Evolutionary conservation across 495 filamentous ascomycete species (phyloP).

Genomic region (Xylaria curta): DNA sequence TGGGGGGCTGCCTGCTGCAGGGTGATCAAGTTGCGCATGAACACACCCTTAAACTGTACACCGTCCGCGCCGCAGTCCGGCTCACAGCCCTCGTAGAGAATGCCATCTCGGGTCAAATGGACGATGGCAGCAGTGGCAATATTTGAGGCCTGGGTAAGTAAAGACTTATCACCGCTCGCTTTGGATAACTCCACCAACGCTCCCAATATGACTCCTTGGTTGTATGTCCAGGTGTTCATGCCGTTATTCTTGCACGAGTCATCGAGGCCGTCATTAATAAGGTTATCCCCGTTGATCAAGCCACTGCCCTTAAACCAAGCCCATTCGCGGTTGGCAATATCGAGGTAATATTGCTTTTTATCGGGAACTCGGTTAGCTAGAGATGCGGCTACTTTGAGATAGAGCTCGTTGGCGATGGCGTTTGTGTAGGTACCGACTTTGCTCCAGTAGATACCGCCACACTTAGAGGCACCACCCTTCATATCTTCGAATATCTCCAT

Average conservation of each 20-base stretch:
- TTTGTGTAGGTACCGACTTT: constrained; percentile 65
- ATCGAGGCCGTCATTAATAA: constrained; percentile 74
- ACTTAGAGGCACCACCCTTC: constrained; percentile 60
- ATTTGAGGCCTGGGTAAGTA: constrained; percentile 60
- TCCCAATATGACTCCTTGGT: constrained; percentile 80
- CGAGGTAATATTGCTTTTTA: constrained; percentile 58
- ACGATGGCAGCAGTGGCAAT: constrained; percentile 72
- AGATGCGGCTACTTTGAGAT: constrained; percentile 70
- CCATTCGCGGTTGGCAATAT: constrained; percentile 66
- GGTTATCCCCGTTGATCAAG: constrained; percentile 68
- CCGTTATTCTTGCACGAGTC: constrained; percentile 69
- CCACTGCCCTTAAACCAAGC: constrained; percentile 70
- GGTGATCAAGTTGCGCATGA: constrained; percentile 71
- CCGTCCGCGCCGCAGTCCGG: constrained; percentile 67
- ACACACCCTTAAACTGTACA: constrained; percentile 80
- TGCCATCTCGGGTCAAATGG: constrained; percentile 59
- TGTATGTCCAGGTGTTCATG: constrained; percentile 73
- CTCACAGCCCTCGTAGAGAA: constrained; percentile 73
- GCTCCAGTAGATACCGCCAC: constrained; percentile 76
- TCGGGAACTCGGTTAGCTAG: constrained; percentile 69
- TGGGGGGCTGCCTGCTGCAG: constrained; percentile 61
- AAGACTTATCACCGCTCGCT: constrained; percentile 59
- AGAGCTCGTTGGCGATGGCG: constrained; percentile 80
- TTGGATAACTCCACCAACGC: constrained; percentile 70
- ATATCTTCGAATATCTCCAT: constrained; percentile 67